Evolutionary conservation across 2,329 filamentous ascomycete genomes (phyloP).

Genomic region (Lasiodiplodia citricola): DNA sequence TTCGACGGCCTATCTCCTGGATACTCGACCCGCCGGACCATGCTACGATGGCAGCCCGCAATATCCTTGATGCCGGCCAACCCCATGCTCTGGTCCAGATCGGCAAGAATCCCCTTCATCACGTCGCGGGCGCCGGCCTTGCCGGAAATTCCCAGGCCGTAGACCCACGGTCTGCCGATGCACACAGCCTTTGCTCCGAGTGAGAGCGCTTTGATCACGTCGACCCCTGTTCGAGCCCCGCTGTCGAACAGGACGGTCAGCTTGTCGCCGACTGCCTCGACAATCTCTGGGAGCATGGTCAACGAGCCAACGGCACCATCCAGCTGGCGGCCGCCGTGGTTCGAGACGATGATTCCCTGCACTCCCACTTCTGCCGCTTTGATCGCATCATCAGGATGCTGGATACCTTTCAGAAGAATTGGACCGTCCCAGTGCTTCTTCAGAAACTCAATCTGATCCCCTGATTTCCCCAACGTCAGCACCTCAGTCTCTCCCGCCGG

Average conservation of each 20-base stretch:
- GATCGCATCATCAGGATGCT: slow-evolving; percentile 56
- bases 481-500: too few species aligned
- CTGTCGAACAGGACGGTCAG: slow-evolving; percentile 56
- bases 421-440: slow-evolving; percentile 67
- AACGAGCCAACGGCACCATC: slow-evolving; percentile 58
- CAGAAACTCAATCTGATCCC: slow-evolving; percentile 67
- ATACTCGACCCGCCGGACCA: slow-evolving; percentile 19
- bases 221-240: slow-evolving; percentile 55
- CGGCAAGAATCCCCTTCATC: slow-evolving; percentile 28
- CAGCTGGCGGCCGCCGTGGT: slow-evolving; percentile 60
- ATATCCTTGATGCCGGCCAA: slow-evolving; percentile 35
- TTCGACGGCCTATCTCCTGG: slow-evolving; percentile 10
- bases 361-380: slow-evolving; percentile 52
- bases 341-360: slow-evolving; percentile 58
- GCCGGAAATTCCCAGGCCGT: slow-evolving; percentile 62
- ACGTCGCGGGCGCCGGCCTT: slow-evolving; percentile 57
- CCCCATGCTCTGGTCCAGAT: slow-evolving; percentile 36
- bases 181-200: slow-evolving; percentile 64
- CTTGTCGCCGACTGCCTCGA: slow-evolving; percentile 49
- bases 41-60: slow-evolving; percentile 9
- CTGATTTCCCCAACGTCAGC: background rate
- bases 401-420: slow-evolving; percentile 67
- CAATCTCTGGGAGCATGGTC: slow-evolving; percentile 64
- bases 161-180: slow-evolving; percentile 63
- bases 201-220: slow-evolving; percentile 58